Base-by-base conservation (phyloP, 495 filamentous ascomycete species). In the Talaromyces nanjingensis region DNA sequence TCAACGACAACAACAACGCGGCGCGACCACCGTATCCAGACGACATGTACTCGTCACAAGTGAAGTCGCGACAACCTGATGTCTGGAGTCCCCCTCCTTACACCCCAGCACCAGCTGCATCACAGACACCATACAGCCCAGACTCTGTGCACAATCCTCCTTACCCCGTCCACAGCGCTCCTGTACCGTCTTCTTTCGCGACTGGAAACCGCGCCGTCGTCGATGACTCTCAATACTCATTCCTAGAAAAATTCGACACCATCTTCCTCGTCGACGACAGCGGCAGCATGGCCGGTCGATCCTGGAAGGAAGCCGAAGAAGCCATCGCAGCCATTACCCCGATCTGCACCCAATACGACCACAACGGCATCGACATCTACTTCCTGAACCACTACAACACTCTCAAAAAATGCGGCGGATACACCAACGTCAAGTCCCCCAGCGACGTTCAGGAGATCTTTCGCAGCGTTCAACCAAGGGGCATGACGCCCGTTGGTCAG, bases 201-300 rank as follows among this genome's bases (percentile, higher is more conserved):
- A 49, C n/a, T 3, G 45, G n/a, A 3, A 27, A 42, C 52, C 9
- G 8, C 56, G 27, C 27, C 27, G 27, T 14, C 2, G n/a, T n/a
- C 52, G 64, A 65, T 55, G 76, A 79, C 61, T 73, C 73, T 5
- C 84, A 79, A 1, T 96, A 91, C 72, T 82, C 85, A n/a, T 96
- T 96, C 75, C 91, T 98, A 27, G 66, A 68, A n/a, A 81, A 82
- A 57, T 98, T 97, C 74, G 91, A 98, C 81, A 98, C 93, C 31
- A 75, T 93, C 62, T 94, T 98, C 78, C 77, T 98, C 0, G 91
- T 98, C 72, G 94, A 98, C 72, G 94, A 98, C 82, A 91, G 88
- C 56, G 84, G 87, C 33, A 91, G 87, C 72, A 98, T 98, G 94
- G 79, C 80, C n/a, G 91, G 88, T 63, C 66, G 72, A 12, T 83